Percentiles rank a stretch among this genome's conserved stretches.
These are phyloP conservation scores for Plenodomus lindquistii DNA, from an alignment of 2,329 filamentous ascomycete genomes.

Conservation along the genomic window DNA sequence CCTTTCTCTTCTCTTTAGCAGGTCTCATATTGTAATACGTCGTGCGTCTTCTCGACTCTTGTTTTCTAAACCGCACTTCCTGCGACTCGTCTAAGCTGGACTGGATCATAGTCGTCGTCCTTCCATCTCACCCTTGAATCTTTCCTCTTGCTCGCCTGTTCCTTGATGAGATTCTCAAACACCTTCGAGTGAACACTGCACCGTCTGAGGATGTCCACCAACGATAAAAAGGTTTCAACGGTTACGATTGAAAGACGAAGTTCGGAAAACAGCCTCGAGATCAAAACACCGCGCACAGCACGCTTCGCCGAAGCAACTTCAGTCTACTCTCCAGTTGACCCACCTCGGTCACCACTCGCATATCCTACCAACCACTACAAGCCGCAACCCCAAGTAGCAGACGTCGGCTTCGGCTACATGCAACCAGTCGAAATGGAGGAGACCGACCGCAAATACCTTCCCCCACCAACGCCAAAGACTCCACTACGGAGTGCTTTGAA, in stretches of 20 bases:
- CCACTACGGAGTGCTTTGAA: conserved; percentile 90
- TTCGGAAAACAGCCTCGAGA: conserved; percentile 48
- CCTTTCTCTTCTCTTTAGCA: conserved; percentile 44
- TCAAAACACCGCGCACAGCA: conserved; percentile 72
- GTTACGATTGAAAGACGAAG: conserved; percentile 48
- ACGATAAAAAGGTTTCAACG: conserved; percentile 48
- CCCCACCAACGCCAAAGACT: conserved; percentile 69
- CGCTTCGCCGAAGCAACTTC: conserved; percentile 82
- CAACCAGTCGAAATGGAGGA: conserved; percentile 59
- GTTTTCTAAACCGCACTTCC: conserved; percentile 23
- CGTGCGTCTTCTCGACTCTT: conserved; percentile 36
- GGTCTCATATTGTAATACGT: conserved; percentile 49
- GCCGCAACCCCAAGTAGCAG: conserved; percentile 73
- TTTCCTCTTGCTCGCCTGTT: conserved; percentile 11
- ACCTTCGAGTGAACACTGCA: conserved; percentile 31
- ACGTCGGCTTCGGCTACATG: conserved; percentile 93
- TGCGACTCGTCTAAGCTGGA: conserved; percentile 44
- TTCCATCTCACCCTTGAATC: conserved; percentile 34
- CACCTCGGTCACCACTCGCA: conserved; percentile 51
- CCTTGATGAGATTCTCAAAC: conserved; percentile 42
- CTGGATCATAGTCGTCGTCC: conserved; percentile 42
- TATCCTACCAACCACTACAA: conserved; percentile 60
- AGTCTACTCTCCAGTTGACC: conserved; percentile 75
- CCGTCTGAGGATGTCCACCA: conserved; percentile 52
- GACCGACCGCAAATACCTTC: conserved; percentile 50